phyloP scores from a whole-genome alignment of 495 filamentous ascomycete genomes.

The Pseudomonodictys pantanalensis region DNA sequence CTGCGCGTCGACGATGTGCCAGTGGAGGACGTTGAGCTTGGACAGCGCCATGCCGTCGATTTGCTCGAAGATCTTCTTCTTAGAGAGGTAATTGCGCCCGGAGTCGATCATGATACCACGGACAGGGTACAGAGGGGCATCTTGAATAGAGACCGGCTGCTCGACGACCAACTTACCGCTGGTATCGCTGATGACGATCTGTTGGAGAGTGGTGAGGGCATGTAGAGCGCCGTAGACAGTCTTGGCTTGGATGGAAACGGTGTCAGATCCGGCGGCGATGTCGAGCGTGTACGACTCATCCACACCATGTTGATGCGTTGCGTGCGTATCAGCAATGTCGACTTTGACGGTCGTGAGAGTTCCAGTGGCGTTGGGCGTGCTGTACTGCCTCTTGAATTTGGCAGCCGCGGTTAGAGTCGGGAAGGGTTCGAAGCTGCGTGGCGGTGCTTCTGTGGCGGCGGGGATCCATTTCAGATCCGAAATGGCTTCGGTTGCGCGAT shows the following conservation, averaged over 20 bases:
- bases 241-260: constrained; percentile 48
- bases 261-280: constrained; percentile 39
- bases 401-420: constrained; percentile 41
- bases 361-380: constrained; percentile 6
- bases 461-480: constrained; percentile 52
- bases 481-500: constrained; percentile 50
- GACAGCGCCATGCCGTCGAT: constrained; percentile 56
- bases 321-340: constrained; percentile 43
- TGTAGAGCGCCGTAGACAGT: constrained; percentile 57
- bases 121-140: constrained; percentile 49
- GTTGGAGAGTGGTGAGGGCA: constrained; percentile 60
- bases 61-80: constrained; percentile 52
- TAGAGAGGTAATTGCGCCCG: constrained; percentile 58
- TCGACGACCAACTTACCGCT: constrained; percentile 44
- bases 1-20: constrained; percentile 56
- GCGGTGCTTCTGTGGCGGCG: constrained; percentile 50
- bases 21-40: constrained; percentile 58
- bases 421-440: constrained; percentile 48
- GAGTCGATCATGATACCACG: constrained; percentile 56
- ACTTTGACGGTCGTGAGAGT: constrained; percentile 41
- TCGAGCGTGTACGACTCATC: constrained; percentile 59
- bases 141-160: constrained; percentile 41
- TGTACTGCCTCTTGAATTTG: constrained; percentile 39
- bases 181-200: constrained; percentile 42
- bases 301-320: constrained; percentile 52